Conservation (phyloP, 169 alveolate genomes). For the Cryptosporidium andersoni region DNA sequence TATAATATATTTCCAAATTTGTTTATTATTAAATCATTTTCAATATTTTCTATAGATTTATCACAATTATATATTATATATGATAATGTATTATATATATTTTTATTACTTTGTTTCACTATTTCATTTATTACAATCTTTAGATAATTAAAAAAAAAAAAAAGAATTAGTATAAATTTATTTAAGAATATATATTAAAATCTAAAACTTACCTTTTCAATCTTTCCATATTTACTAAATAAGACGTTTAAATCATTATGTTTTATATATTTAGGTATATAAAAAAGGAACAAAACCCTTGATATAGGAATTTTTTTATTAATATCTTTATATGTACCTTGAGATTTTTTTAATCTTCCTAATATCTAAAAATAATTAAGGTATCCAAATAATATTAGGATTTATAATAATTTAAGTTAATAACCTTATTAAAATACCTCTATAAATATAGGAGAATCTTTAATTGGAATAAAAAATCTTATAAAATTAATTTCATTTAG, state of each 20-base stretch:
- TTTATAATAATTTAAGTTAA: too few relatives aligned
- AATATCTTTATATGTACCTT: too few relatives aligned
- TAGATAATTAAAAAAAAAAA: not conserved
- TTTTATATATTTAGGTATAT: slow-evolving; percentile 12
- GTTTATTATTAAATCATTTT: not conserved
- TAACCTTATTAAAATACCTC: slow-evolving; percentile 19
- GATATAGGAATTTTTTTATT: too few relatives aligned
- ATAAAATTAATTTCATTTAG: too few relatives aligned
- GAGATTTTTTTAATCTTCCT: slow-evolving; percentile 15
- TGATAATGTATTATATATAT: slow-evolving; percentile 14
- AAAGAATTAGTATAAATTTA: not conserved
- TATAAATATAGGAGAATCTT: slow-evolving; percentile 17
- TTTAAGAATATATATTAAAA: not conserved
- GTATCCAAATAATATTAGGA: not conserved
- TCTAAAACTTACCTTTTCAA: slow-evolving; percentile 45
- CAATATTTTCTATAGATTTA: slow-evolving; percentile 28
- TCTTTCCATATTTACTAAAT: slow-evolving; percentile 24
- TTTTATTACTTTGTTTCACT: not conserved
- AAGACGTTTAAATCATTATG: not conserved
- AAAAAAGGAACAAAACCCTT: not conserved
- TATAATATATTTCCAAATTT: not conserved
- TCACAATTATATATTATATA: slow-evolving; percentile 23
- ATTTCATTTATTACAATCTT: not conserved
- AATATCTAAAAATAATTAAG: slow-evolving; percentile 14
- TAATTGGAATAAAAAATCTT: slow-evolving; percentile 27